These are phyloP conservation scores for Vigna angularis DNA, from an alignment of 306 rosid genomes.

Conservation along the genomic window DNA sequence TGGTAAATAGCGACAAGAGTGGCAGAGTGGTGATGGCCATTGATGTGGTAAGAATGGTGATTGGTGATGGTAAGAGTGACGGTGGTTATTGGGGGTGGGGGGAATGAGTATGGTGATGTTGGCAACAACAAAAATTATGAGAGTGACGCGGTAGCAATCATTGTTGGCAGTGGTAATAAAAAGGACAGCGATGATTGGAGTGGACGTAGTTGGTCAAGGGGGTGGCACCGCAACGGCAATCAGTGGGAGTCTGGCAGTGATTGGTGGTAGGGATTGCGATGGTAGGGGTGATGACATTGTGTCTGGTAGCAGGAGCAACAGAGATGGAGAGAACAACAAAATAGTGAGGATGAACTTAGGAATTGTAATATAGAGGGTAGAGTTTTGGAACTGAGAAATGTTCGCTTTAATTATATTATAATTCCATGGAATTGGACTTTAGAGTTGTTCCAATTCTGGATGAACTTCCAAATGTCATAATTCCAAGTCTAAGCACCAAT, in stretches of 20 bases:
- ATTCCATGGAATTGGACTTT: not conserved
- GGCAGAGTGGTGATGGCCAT: not conserved
- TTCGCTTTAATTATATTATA: conserved; percentile 1
- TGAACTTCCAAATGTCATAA: not conserved
- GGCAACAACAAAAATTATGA: not conserved
- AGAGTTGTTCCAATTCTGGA: conserved; percentile 3
- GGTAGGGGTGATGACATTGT: not conserved
- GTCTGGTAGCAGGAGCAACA: not conserved
- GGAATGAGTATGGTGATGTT: not conserved
- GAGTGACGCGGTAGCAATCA: not conserved
- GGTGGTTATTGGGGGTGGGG: not conserved
- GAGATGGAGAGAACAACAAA: not conserved
- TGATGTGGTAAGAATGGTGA: not conserved
- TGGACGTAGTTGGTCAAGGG: not conserved
- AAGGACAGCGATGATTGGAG: not conserved
- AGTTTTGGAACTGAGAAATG: not conserved
- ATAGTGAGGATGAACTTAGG: not conserved
- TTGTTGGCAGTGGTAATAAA: not conserved
- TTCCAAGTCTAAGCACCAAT: not conserved
- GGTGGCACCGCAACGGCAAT: not conserved
- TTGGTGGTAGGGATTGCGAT: not conserved
- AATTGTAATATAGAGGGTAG: not conserved
- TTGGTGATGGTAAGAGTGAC: not conserved
- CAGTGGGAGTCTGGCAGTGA: not conserved
- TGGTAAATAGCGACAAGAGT: not conserved